phyloP scores from a whole-genome alignment of 352 stramenopile genomes.

The Globisporangium cederbergense region DNA sequence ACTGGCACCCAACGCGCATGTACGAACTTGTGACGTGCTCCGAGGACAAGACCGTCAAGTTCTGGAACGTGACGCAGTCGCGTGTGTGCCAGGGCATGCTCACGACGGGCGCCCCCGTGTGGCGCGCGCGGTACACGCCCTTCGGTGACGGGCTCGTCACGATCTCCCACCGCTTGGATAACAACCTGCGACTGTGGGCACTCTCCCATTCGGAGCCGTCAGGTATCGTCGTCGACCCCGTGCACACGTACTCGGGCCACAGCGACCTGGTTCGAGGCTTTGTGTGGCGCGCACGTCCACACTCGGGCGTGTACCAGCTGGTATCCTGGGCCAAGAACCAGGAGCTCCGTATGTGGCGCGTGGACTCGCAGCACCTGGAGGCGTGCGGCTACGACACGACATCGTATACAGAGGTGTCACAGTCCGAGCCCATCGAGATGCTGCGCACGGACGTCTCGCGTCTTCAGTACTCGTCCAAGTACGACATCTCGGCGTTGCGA shows the following conservation, averaged over 20 bases:
- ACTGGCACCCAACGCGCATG: slow-evolving; percentile 76
- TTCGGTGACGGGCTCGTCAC: slow-evolving; percentile 84
- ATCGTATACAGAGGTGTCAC: slow-evolving; percentile 23
- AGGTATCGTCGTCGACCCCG: slow-evolving; percentile 32
- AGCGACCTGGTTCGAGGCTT: slow-evolving; percentile 62
- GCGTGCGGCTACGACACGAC: slow-evolving; percentile 55
- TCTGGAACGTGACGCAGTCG: slow-evolving; percentile 73
- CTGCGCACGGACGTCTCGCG: slow-evolving; percentile 29
- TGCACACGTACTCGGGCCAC: slow-evolving; percentile 64
- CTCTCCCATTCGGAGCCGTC: slow-evolving; percentile 32
- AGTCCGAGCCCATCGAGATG: slow-evolving; percentile 9
- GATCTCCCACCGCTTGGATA: slow-evolving; percentile 62
- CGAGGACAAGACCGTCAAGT: slow-evolving; percentile 82
- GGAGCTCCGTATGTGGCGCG: slow-evolving; percentile 66
- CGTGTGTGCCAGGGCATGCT: slow-evolving; percentile 60
- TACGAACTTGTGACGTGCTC: slow-evolving; percentile 85
- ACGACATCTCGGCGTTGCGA: slow-evolving; percentile 68
- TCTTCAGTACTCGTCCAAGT: slow-evolving; percentile 44
- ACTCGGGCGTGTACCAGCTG: slow-evolving; percentile 52
- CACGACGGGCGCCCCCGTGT: slow-evolving; percentile 58
- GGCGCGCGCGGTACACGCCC: slow-evolving; percentile 69
- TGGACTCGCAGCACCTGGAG: slow-evolving; percentile 61
- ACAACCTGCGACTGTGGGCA: slow-evolving; percentile 61
- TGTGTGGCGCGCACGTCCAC: slow-evolving; percentile 50
- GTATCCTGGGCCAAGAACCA: slow-evolving; percentile 84